Percentiles rank a stretch among this genome's conserved stretches.
These are phyloP conservation scores for Podila horticola DNA, from an alignment of 192 early-diverging fungal genomes.

Conservation along the genomic window DNA sequence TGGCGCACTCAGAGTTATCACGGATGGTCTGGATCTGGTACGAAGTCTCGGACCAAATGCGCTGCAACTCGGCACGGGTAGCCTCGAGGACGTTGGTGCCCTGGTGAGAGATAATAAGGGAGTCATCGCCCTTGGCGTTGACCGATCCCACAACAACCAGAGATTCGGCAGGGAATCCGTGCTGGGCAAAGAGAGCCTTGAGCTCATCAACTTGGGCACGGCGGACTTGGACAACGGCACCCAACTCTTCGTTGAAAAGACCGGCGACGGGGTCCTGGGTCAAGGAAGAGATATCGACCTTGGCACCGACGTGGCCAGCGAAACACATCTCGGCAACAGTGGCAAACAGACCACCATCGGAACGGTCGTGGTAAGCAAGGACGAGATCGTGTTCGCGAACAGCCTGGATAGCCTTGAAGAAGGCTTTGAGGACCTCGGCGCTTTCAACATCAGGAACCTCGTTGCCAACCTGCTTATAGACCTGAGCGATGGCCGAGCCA, in stretches of 20 bases:
- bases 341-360: conserved; percentile 95
- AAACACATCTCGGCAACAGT: conserved; percentile 97
- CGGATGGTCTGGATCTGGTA: conserved; percentile 90
- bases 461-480: conserved; percentile 85
- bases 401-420: conserved; percentile 82
- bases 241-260: conserved; percentile 98
- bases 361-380: conserved; percentile 98
- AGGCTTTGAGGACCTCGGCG: conserved; percentile 70
- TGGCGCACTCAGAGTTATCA: conserved; percentile 89
- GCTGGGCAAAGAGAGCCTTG: conserved; percentile 55
- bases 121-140: conserved; percentile 55
- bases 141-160: conserved; percentile 72
- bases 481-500: conserved; percentile 95
- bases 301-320: conserved; percentile 90
- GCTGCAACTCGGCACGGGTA: conserved; percentile 75
- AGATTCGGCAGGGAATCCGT: conserved; percentile 65
- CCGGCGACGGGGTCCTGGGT: conserved; percentile 57
- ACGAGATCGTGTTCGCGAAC: conserved; percentile 64
- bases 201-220: conserved; percentile 64
- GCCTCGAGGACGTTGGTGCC: conserved; percentile 62
- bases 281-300: conserved; percentile 72
- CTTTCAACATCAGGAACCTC: conserved; percentile 91
- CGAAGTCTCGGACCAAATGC: conserved; percentile 92
- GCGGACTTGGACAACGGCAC: conserved; percentile 93
- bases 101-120: conserved; percentile 61